Percentiles rank a stretch among this genome's conserved stretches.
These are phyloP conservation scores for Podospora tetraspora DNA, from an alignment of 495 filamentous ascomycete genomes.

Conservation along the genomic window DNA sequence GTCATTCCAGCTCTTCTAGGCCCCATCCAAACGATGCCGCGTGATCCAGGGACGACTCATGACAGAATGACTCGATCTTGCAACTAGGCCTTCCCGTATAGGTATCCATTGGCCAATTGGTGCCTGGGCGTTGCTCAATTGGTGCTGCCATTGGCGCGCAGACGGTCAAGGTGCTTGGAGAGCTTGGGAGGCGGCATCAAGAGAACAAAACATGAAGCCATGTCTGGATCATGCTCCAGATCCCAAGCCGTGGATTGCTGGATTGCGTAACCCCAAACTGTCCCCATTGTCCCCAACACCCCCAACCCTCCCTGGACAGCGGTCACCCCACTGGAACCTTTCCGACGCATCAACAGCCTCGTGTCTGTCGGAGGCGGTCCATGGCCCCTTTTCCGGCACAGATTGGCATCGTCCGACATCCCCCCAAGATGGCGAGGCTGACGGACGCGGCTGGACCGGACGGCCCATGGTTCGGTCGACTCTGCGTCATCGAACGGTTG, in stretches of 20 bases:
- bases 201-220: background rate
- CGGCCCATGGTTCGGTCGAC: background rate
- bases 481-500: conserved; percentile 6
- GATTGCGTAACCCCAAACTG: no score
- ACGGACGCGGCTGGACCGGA: background rate
- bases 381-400: no score
- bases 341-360: no score
- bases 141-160: background rate
- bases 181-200: background rate
- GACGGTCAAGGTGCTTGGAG: background rate
- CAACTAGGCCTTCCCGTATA: background rate
- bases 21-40: background rate
- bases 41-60: background rate
- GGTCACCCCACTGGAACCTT: no score
- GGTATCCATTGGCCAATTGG: background rate
- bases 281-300: no score
- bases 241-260: no score
- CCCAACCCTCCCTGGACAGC: no score
- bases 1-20: background rate
- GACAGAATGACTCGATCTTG: background rate
- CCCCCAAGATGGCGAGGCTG: background rate
- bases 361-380: no score
- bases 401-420: background rate
- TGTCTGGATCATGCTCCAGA: background rate
- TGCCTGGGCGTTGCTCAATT: no score